Conservation (phyloP, 768 basidiomycete genomes). For the Trametes meyenii region DNA sequence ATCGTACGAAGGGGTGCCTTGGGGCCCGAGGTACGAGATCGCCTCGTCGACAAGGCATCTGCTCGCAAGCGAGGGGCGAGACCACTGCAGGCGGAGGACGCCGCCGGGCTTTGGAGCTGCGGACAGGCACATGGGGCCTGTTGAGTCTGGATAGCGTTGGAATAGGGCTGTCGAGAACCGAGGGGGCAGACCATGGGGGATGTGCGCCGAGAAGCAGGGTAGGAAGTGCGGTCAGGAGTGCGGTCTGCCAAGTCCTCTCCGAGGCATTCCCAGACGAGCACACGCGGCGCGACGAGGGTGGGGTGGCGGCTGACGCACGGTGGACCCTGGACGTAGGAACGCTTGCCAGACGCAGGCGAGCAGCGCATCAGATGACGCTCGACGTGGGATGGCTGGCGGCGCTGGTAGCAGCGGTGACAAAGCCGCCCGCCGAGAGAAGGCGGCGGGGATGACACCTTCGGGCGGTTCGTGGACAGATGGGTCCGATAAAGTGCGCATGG, state of each 20-base stretch:
- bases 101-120: not conserved
- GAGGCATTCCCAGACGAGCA: constrained; percentile 10
- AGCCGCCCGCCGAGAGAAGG: constrained; percentile 15
- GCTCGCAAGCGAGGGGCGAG: not conserved
- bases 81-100: not conserved
- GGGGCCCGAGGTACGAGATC: not conserved
- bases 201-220: not conserved
- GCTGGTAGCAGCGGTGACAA: constrained; percentile 7
- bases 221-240: constrained; percentile 11
- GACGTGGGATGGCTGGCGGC: constrained; percentile 20
- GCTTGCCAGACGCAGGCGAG: constrained; percentile 10
- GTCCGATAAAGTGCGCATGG: constrained; percentile 18
- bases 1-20: not conserved
- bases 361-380: constrained; percentile 22
- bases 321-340: constrained; percentile 21
- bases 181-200: not conserved
- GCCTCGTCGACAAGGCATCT: not conserved
- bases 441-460: constrained; percentile 20
- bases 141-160: not conserved
- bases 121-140: not conserved
- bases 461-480: constrained; percentile 18
- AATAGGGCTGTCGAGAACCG: constrained; percentile 1
- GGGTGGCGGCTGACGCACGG: constrained; percentile 6
- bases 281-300: constrained; percentile 6
- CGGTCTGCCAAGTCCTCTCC: constrained; percentile 4